Evolutionary conservation across 2,329 filamentous ascomycete species (phyloP).

Genomic region (Scedosporium aurantiacum): DNA sequence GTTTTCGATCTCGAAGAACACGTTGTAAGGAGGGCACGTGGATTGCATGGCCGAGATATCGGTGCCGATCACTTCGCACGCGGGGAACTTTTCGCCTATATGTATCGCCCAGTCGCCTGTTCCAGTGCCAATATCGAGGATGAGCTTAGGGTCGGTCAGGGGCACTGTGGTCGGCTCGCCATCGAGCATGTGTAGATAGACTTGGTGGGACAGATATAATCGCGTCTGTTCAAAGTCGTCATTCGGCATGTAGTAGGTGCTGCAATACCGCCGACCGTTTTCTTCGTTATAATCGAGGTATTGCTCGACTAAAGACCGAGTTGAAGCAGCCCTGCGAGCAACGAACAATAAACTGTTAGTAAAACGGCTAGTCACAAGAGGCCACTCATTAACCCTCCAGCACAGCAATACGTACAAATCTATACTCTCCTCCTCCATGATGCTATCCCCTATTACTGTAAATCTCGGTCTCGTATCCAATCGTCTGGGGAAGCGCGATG

Average conservation of each 20-base stretch:
- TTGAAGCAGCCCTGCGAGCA: conserved; percentile 28
- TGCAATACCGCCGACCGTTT: conserved; percentile 52
- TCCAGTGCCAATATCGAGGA: conserved; percentile 49
- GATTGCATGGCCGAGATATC: conserved; percentile 48
- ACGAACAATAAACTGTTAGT: neutral
- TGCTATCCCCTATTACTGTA: conserved; percentile 1
- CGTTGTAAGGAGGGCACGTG: conserved; percentile 45
- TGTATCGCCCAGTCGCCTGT: conserved; percentile 41
- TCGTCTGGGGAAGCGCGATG: neutral
- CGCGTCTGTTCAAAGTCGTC: conserved; percentile 55
- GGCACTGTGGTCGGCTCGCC: conserved; percentile 33
- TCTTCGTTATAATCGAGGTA: conserved; percentile 48
- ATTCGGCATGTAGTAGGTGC: conserved; percentile 55
- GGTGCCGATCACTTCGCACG: conserved; percentile 46
- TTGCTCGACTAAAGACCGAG: conserved; percentile 35
- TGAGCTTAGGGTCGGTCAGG: conserved; percentile 24
- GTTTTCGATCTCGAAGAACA: conserved; percentile 50
- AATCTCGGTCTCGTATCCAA: neutral
- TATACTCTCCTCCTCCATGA: conserved; percentile 6
- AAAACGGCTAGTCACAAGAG: no score
- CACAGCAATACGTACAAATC: conserved; percentile 9
- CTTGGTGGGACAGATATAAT: conserved; percentile 49
- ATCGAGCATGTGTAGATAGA: conserved; percentile 42
- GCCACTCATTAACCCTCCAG: neutral
- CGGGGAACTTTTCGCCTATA: conserved; percentile 41